Evolutionary conservation across 2,329 filamentous ascomycete species (phyloP).

Genomic region (Aureobasidium sp.): DNA sequence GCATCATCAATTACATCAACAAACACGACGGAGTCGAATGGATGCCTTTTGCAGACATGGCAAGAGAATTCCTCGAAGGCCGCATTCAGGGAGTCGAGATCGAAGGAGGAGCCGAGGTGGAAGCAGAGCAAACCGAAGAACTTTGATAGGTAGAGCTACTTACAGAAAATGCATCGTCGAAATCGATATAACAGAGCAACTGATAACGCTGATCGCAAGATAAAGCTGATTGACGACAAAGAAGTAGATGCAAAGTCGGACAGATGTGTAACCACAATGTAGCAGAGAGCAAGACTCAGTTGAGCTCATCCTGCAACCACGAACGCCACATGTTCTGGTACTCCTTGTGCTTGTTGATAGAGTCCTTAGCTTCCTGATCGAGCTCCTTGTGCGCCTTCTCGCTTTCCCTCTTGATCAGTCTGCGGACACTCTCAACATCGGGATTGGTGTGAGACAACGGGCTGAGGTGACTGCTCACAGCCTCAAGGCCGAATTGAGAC

Average conservation of each 20-base stretch:
- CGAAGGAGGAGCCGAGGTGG: slow-evolving; percentile 12
- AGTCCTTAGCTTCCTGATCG: neutral
- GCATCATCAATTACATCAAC: slow-evolving; percentile 38
- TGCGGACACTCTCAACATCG: neutral
- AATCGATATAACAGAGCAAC: neutral
- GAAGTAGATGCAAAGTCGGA: neutral
- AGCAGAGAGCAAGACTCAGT: neutral
- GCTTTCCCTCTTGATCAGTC: neutral
- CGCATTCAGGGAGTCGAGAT: slow-evolving; percentile 25
- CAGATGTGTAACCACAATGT: neutral
- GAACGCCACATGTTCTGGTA: neutral
- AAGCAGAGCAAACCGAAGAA: slow-evolving; percentile 13
- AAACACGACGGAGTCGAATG: slow-evolving; percentile 37
- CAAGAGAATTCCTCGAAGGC: slow-evolving; percentile 28
- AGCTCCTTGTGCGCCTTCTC: neutral
- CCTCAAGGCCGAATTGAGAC: slow-evolving; percentile 2
- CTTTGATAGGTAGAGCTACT: neutral
- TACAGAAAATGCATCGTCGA: neutral
- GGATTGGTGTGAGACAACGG: neutral
- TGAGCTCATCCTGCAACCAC: neutral
- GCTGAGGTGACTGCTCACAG: neutral
- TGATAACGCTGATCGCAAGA: neutral
- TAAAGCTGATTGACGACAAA: neutral
- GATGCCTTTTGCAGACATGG: slow-evolving; percentile 29
- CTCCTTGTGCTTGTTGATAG: neutral